phyloP scores from a whole-genome alignment of 2,329 filamentous ascomycete genomes.

The Alternaria gansuensis region DNA sequence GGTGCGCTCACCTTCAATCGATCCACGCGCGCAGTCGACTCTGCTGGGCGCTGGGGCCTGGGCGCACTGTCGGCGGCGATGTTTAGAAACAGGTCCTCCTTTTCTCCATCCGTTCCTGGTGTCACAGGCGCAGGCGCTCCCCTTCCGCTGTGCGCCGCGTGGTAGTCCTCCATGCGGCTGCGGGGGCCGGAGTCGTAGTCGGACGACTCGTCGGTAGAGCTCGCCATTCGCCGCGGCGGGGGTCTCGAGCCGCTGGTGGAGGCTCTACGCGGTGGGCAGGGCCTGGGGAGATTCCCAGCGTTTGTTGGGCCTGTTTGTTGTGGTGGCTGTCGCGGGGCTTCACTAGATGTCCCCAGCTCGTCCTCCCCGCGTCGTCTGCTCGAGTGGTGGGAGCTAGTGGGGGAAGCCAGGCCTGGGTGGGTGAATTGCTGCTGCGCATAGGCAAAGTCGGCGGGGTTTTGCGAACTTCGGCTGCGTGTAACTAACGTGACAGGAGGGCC shows the following conservation, averaged over 20 bases:
- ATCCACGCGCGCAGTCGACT: slow-evolving; percentile 42
- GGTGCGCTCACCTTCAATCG: slow-evolving; percentile 41
- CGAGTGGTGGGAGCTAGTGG: slow-evolving; percentile 30
- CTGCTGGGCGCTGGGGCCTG: slow-evolving; percentile 34
- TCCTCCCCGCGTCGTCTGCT: slow-evolving; percentile 30
- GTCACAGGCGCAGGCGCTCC: slow-evolving; percentile 26
- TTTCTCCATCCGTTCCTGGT: slow-evolving; percentile 37
- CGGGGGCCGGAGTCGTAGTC: slow-evolving; percentile 44
- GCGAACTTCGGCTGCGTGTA: slow-evolving; percentile 44
- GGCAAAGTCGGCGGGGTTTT: slow-evolving; percentile 41
- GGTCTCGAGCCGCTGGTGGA: slow-evolving; percentile 33
- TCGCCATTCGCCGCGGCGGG: slow-evolving; percentile 39
- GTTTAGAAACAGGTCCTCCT: slow-evolving; percentile 56
- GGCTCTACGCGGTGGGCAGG: slow-evolving; percentile 29
- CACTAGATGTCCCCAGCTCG: slow-evolving; percentile 20
- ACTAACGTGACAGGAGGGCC: slow-evolving; percentile 63
- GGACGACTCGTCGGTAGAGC: slow-evolving; percentile 43
- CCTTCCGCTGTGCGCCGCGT: slow-evolving; percentile 29
- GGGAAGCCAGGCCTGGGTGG: slow-evolving; percentile 36
- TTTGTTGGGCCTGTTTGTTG: slow-evolving; percentile 6
- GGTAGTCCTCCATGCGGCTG: slow-evolving; percentile 36
- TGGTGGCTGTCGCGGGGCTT: slow-evolving; percentile 27
- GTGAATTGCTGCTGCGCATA: slow-evolving; percentile 43
- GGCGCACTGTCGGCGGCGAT: slow-evolving; percentile 52
- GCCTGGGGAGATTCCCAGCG: background rate